A percentile compares a stretch with the other conserved stretches of the same genome.
Evolutionary conservation across 495 filamentous ascomycete genomes (phyloP).

Genomic region (Aspergillus bridgeri): DNA sequence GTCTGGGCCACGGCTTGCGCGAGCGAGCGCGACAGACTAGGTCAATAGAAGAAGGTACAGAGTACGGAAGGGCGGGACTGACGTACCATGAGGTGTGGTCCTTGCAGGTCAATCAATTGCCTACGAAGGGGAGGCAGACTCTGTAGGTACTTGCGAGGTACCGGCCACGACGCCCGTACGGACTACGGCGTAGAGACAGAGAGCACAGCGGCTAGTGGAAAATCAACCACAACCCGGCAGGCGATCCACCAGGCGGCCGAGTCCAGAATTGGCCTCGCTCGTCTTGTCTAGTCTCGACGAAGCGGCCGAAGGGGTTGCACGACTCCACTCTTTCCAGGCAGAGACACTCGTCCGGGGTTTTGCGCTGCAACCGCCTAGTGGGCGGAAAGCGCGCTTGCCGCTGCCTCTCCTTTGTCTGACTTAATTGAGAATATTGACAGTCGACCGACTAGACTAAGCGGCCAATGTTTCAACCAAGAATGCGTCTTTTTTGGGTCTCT

Average conservation of each 20-base stretch:
- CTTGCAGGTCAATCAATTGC: constrained; percentile 19
- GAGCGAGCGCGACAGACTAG: constrained; percentile 12
- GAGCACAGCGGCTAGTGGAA: constrained; percentile 1
- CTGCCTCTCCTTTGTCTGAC: constrained; percentile 7
- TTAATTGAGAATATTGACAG: not conserved
- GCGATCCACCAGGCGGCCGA: constrained; percentile 16
- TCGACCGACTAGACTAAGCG: not conserved
- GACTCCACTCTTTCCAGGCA: constrained; percentile 24
- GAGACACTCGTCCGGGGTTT: constrained; percentile 31
- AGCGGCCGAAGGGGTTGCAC: constrained; percentile 16
- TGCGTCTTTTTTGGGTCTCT: constrained; percentile 13
- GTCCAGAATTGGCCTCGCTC: constrained; percentile 14
- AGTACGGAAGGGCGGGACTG: constrained; percentile 18
- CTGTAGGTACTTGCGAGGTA: constrained; percentile 3
- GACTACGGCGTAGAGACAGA: no score
- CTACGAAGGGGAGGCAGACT: constrained; percentile 1
- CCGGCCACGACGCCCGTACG: not conserved
- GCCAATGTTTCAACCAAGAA: constrained; percentile 17
- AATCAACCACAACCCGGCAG: constrained; percentile 6
- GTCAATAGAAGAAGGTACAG: constrained; percentile 13
- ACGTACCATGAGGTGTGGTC: constrained; percentile 24
- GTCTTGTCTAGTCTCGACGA: constrained; percentile 4
- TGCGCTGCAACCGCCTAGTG: constrained; percentile 40
- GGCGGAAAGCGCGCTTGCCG: constrained; percentile 48
- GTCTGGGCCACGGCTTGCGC: constrained; percentile 13